Evolutionary conservation across 2,329 filamentous ascomycete species (phyloP).

Genomic region (Boeremia exigua): DNA sequence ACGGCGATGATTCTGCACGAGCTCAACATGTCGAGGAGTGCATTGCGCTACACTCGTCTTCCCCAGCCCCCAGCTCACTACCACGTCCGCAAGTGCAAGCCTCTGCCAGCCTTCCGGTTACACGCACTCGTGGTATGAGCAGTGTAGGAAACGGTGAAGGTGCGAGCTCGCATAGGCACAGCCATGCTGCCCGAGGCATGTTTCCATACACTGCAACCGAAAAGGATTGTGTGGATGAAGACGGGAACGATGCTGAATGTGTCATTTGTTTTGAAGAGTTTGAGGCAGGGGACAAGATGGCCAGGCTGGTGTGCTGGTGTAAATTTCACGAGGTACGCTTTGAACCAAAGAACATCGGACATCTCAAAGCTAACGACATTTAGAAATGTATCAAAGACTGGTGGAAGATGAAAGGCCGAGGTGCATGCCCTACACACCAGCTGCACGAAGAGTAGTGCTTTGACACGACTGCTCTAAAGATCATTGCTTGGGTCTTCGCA

Average conservation of each 20-base stretch:
- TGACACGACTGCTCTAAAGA: background rate
- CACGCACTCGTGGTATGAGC: conserved; percentile 44
- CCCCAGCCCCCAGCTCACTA: conserved; percentile 23
- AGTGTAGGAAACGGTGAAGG: conserved; percentile 35
- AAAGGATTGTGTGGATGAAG: conserved; percentile 66
- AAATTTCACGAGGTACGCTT: conserved; percentile 63
- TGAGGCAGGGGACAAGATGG: conserved; percentile 64
- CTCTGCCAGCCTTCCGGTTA: conserved; percentile 35
- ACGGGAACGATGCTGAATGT: conserved; percentile 61
- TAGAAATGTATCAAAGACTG: conserved; percentile 64
- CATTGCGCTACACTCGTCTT: conserved; percentile 43
- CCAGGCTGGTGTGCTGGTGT: conserved; percentile 67
- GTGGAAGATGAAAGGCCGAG: conserved; percentile 62
- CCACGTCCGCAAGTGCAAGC: conserved; percentile 21
- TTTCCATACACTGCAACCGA: conserved; percentile 64
- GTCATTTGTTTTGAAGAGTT: conserved; percentile 71
- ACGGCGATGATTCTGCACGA: conserved; percentile 49
- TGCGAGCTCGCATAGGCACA: conserved; percentile 32
- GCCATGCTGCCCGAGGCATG: conserved; percentile 49
- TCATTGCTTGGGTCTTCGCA: too few species aligned
- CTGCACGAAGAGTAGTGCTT: conserved; percentile 32
- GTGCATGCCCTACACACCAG: conserved; percentile 68
- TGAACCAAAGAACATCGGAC: too few species aligned
- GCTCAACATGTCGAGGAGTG: conserved; percentile 55
- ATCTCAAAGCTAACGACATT: conserved; percentile 1